phyloP scores from a whole-genome alignment of 805 yeast species.

The Citeromyces nyonsensis region DNA sequence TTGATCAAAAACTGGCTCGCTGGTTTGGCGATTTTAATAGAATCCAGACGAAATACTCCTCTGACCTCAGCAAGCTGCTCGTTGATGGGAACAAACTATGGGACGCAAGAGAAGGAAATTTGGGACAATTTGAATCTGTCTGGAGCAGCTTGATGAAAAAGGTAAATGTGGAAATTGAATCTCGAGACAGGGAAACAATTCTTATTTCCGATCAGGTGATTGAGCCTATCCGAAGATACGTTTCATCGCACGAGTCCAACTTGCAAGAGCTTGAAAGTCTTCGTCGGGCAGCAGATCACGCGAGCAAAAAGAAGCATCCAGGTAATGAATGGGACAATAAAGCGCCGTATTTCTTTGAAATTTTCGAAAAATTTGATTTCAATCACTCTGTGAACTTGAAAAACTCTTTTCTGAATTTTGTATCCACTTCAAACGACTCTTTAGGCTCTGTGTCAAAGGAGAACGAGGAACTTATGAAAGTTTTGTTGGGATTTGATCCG shows the following conservation, averaged over 20 bases:
- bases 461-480: constrained; percentile 53
- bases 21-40: constrained; percentile 42
- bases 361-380: constrained; percentile 59
- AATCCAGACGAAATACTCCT: constrained; percentile 28
- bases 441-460: constrained; percentile 24
- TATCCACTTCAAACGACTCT: constrained; percentile 42
- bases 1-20: constrained; percentile 45
- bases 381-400: constrained; percentile 46
- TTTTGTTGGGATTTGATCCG: constrained; percentile 49
- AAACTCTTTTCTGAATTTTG: constrained; percentile 48
- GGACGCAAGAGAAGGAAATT: constrained; percentile 18
- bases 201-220: constrained; percentile 36
- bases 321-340: constrained; percentile 58
- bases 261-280: constrained; percentile 7
- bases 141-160: constrained; percentile 35
- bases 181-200: constrained; percentile 40
- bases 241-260: constrained; percentile 10
- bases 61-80: constrained; percentile 24
- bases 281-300: constrained; percentile 2
- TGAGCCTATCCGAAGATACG: constrained; percentile 24
- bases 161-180: constrained; percentile 26
- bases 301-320: constrained; percentile 15
- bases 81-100: constrained; percentile 19
- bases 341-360: constrained; percentile 65
- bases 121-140: constrained; percentile 26